Base-by-base conservation (phyloP, 768 basidiomycete species). In the Coprinopsis sp. region DNA sequence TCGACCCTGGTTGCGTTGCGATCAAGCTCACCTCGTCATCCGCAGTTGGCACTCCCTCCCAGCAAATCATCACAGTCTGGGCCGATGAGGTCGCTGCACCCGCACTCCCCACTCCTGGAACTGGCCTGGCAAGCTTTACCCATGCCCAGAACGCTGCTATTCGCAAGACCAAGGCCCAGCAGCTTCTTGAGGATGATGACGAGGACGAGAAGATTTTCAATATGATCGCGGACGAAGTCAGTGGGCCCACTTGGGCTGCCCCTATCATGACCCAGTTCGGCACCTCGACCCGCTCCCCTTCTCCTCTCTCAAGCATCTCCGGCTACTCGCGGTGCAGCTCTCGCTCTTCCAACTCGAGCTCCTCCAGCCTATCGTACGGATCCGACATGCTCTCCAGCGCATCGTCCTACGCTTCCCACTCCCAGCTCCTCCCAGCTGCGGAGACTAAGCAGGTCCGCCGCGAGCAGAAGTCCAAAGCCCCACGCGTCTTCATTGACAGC, bases 1-100 rank as follows among this genome's bases (percentile, higher is more conserved):
- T 88, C 55, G 84, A 90, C 62, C 88, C 88, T 52, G 87, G 86
- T 51, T 81, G 78, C 60, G 78, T 91, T 53, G 82, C 82, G 49
- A 67, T 87, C 52, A 84, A 84, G 50, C 71, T 75, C 58, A 73
- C 72, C 42, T 44, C 51, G 33, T n/a, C 18, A 69, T 61, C 49
- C 38, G 34, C 19, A 19, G 63, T 66, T 34, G 60, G 59, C 34
- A 34, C 54, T 5, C 47, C 51, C 33, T 58, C 61, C 23, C 62
- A 68, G 46, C 72, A 74, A 57, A 69, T 79, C 46, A 61, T 79
- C 58, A 84, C 78, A 43, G 59, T 90, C 57, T 90, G 87, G 87
- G 76, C 81, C 3, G 81, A 81, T 47, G 74, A 78, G 54, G 54
- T 66, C 36, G 59, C 70, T 40, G 61, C 66, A 30, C 58, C 60